Evolutionary conservation across 495 filamentous ascomycete genomes (phyloP).

Genomic region (Penicillium mononematosum): DNA sequence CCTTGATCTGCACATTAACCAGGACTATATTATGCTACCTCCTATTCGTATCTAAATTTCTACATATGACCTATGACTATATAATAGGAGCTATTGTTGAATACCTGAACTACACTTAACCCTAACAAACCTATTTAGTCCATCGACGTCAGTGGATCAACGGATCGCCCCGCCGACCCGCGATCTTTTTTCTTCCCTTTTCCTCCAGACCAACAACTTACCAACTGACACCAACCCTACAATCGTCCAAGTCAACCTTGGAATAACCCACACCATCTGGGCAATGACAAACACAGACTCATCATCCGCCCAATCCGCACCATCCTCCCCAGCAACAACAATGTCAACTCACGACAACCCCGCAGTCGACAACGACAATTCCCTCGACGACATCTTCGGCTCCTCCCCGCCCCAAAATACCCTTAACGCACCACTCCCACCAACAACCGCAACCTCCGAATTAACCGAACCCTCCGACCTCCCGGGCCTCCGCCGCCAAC

Average conservation of each 20-base stretch:
- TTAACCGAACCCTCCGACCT: constrained; percentile 62
- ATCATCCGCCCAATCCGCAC: constrained; percentile 9
- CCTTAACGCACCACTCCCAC: not conserved
- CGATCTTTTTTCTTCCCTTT: no score
- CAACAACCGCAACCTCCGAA: not conserved
- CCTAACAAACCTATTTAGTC: no score
- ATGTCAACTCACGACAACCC: constrained; percentile 26
- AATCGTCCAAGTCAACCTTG: not conserved
- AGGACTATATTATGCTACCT: no score
- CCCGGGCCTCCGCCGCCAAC: constrained; percentile 68
- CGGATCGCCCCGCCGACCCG: no score
- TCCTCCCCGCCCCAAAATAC: constrained; percentile 36
- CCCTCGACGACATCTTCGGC: constrained; percentile 51
- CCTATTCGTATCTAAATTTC: no score
- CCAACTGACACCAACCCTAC: not conserved
- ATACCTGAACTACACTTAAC: no score
- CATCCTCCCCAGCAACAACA: constrained; percentile 30
- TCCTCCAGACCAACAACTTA: no score
- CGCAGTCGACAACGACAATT: constrained; percentile 28
- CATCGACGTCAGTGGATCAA: no score
- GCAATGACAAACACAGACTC: constrained; percentile 6
- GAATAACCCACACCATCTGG: no score
- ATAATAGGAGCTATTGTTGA: no score
- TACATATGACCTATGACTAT: no score
- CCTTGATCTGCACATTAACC: no score